phyloP scores from a whole-genome alignment of 1,284 basidiomycete species.

The Cryptococcus floricola region DNA sequence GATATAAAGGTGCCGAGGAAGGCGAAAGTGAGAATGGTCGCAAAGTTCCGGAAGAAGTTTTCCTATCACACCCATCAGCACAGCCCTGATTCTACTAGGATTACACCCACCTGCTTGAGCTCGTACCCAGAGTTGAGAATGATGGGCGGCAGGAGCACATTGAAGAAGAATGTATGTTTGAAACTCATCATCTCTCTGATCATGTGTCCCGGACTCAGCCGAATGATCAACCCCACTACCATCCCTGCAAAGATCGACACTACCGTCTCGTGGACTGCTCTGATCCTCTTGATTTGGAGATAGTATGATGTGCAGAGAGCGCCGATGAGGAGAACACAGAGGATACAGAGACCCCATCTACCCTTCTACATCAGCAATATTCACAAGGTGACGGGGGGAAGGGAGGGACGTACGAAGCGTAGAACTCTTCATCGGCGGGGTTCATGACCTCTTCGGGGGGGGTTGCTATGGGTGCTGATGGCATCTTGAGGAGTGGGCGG shows the following conservation, averaged over 20 bases:
- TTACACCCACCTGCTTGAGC: conserved; percentile 72
- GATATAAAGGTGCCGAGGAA: conserved; percentile 96
- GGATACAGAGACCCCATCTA: conserved; percentile 84
- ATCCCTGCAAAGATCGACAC: conserved; percentile 93
- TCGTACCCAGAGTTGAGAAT: conserved; percentile 98
- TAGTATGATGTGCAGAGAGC: conserved; percentile 97
- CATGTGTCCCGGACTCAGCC: conserved; percentile 85
- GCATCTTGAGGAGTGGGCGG: conserved; percentile 1
- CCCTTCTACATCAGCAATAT: not conserved
- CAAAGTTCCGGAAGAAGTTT: conserved; percentile 97
- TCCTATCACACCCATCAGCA: conserved; percentile 56
- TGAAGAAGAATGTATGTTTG: conserved; percentile 97
- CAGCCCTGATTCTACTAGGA: no score
- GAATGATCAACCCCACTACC: conserved; percentile 87
- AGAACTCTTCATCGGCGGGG: conserved; percentile 76
- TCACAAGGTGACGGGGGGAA: not conserved
- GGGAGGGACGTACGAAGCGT: conserved; percentile 58
- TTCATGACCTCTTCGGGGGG: conserved; percentile 32
- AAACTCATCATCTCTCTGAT: conserved; percentile 97
- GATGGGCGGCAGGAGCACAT: conserved; percentile 93
- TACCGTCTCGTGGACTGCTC: conserved; percentile 93
- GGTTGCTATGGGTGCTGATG: conserved; percentile 18
- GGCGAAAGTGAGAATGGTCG: conserved; percentile 92
- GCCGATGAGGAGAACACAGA: conserved; percentile 87
- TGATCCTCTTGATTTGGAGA: conserved; percentile 92